Evolutionary conservation across 2,329 filamentous ascomycete species (phyloP), one percentile per base, ranked within the genome.

Genomic region (Cordyceps militaris): DNA sequence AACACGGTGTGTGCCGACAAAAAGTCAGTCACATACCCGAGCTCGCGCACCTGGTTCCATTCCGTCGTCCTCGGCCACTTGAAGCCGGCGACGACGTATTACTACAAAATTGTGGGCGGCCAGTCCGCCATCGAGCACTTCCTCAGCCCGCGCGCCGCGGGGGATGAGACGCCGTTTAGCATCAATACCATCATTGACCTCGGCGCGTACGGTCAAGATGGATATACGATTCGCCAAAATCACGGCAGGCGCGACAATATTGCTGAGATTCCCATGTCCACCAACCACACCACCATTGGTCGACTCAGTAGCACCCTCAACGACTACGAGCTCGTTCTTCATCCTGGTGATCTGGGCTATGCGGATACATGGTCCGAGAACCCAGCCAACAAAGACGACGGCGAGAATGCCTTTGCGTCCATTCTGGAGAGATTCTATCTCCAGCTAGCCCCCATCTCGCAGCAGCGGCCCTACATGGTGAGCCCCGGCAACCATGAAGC

Each of bases 271-370:
- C 67, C 78, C 3, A 80, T 80, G 3, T 74, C 75, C 9, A 70
- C 82, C 1, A 81, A 83, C 63, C 80, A 83, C 69, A 80, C 79
- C 2, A 84, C 81, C 21, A 84, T 84, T 59, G 73, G 71, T 11
- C 74, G 75, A 2, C 74, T 84, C 1, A 78, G 79, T 2, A 63
- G 69, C 11, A 82, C 74, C 0, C 70, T 79, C 28, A 69, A 83
- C 62, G 74, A 80, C 60, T 84, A 83, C 63, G 81, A 84, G 62
- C 69, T 84, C 44, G 67, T 81, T 36, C 64, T 80, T 30, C 79
- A 81, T 62, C 77, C 78, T 0, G 79, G 79, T 5, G 82, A 84
- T 63, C 72, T 84, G 16, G 81, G 69, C 0, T 85, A 85, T 61
- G 81, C 81, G 1, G 82, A 84, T 59, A 77, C 83, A 65, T 84